phyloP scores from a whole-genome alignment of 164 flowering plant genomes.

The Nymphaea colorata region DNA sequence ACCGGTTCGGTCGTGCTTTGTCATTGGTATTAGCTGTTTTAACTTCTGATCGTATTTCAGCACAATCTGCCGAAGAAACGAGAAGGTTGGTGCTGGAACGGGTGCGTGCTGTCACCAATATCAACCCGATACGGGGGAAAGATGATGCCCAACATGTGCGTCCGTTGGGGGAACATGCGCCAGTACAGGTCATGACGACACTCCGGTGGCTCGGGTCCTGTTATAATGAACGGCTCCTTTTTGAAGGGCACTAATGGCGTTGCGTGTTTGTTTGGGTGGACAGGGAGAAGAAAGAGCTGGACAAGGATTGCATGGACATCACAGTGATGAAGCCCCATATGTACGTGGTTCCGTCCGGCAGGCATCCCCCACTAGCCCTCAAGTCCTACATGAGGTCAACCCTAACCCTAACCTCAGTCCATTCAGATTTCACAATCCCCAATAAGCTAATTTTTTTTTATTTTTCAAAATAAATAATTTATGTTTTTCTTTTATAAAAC shows the following conservation, averaged over 20 bases:
- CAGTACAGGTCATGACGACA: not conserved
- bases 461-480: no score
- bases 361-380: not conserved
- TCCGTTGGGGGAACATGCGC: not conserved
- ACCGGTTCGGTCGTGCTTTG: no score
- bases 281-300: not conserved
- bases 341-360: not conserved
- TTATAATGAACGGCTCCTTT: not conserved
- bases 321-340: not conserved
- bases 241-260: not conserved
- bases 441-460: no score
- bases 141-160: not conserved
- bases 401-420: not conserved
- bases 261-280: not conserved
- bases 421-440: no score
- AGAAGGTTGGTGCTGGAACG: no score
- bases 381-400: not conserved
- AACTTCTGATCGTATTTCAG: no score
- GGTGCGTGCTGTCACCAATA: no score
- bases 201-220: not conserved
- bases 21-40: no score
- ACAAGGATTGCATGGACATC: not conserved
- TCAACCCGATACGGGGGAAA: not conserved
- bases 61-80: no score
- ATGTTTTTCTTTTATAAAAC: no score